These are phyloP conservation scores for Papiliotrema flavescens DNA, from an alignment of 1,284 basidiomycete species.

Conservation along the genomic window DNA sequence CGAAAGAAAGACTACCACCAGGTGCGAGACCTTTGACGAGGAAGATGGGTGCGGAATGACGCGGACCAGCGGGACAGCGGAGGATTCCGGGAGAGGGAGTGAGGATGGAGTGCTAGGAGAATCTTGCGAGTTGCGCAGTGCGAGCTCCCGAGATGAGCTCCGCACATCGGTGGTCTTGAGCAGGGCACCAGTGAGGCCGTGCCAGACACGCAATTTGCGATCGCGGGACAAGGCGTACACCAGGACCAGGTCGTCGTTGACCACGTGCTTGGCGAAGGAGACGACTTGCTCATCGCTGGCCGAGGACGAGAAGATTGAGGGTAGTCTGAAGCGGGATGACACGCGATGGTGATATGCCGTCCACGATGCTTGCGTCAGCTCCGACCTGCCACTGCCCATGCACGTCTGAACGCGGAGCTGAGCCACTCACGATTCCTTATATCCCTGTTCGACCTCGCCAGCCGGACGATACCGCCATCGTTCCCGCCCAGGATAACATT, in stretches of 20 bases:
- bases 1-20: conserved; percentile 44
- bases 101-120: conserved; percentile 3
- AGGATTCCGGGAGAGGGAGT: conserved; percentile 8
- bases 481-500: conserved; percentile 63
- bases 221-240: conserved; percentile 86
- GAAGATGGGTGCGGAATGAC: conserved; percentile 34
- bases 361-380: conserved; percentile 27
- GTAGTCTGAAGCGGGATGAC: conserved; percentile 31
- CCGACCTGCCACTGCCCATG: not conserved
- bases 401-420: not conserved
- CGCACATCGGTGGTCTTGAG: conserved; percentile 45
- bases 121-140: conserved; percentile 9
- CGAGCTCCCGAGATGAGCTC: conserved; percentile 24
- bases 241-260: conserved; percentile 53
- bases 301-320: conserved; percentile 35
- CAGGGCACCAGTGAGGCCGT: conserved; percentile 36
- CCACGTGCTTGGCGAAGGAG: conserved; percentile 29
- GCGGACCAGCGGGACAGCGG: conserved; percentile 34
- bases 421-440: conserved; percentile 21
- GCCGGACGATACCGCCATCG: conserved; percentile 67
- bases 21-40: conserved; percentile 37
- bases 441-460: conserved; percentile 52
- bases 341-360: conserved; percentile 34
- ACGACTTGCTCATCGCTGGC: conserved; percentile 34
- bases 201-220: conserved; percentile 76